Percentiles rank a stretch among this genome's conserved stretches.
Evolutionary conservation across 495 filamentous ascomycete genomes (phyloP).

Genomic region (Penicillium ucsense): DNA sequence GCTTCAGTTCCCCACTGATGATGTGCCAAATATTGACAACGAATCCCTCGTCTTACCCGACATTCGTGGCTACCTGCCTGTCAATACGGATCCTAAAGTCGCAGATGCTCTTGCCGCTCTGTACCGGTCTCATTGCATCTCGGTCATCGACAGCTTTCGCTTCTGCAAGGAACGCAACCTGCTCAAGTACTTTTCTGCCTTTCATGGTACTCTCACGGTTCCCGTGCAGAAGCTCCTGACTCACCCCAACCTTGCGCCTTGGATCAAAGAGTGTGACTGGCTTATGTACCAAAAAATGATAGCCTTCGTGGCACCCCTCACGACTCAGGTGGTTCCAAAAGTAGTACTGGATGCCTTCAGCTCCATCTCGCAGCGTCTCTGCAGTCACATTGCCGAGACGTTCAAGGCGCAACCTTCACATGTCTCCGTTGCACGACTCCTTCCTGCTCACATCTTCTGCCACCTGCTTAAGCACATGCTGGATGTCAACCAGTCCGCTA

Average conservation of each 20-base stretch:
- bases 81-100: slow-evolving; percentile 66
- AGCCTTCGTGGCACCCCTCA: slow-evolving; percentile 72
- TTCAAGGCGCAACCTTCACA: slow-evolving; percentile 76
- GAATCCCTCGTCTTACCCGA: slow-evolving; percentile 67
- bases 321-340: slow-evolving; percentile 80
- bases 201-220: slow-evolving; percentile 90
- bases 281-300: slow-evolving; percentile 96
- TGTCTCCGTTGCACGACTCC: slow-evolving; percentile 73
- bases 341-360: slow-evolving; percentile 73
- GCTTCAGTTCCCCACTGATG: slow-evolving; percentile 53
- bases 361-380: slow-evolving; percentile 71
- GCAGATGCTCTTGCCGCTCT: slow-evolving; percentile 73
- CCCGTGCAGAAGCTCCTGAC: slow-evolving; percentile 93
- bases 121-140: slow-evolving; percentile 90
- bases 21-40: slow-evolving; percentile 44
- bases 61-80: slow-evolving; percentile 66
- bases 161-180: slow-evolving; percentile 93
- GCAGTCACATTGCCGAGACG: slow-evolving; percentile 62
- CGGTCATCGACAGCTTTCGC: slow-evolving; percentile 85
- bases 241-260: slow-evolving; percentile 70
- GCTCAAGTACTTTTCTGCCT: slow-evolving; percentile 88
- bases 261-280: slow-evolving; percentile 94
- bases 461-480: slow-evolving; percentile 74
- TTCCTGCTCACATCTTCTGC: slow-evolving; percentile 83
- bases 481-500: slow-evolving; percentile 81